phyloP scores from a whole-genome alignment of 352 stramenopile genomes.

The Pythium folliculosum region DNA sequence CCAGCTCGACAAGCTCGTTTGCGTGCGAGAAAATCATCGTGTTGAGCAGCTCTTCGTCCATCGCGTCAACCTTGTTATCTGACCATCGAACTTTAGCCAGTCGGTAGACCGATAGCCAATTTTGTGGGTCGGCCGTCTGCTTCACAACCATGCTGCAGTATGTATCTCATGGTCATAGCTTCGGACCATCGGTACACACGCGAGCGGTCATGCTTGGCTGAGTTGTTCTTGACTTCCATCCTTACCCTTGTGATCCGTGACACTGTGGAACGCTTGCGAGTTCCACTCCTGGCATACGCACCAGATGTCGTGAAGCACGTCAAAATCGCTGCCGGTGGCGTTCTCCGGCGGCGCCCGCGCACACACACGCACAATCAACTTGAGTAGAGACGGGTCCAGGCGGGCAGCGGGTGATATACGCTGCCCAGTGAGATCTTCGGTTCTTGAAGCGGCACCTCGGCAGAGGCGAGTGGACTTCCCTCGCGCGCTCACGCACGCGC shows the following conservation, averaged over 20 bases:
- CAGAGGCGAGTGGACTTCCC: not conserved
- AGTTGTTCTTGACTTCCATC: not conserved
- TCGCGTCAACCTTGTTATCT: not conserved
- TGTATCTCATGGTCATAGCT: not conserved
- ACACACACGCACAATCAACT: not conserved
- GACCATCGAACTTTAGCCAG: not conserved
- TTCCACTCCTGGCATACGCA: not conserved
- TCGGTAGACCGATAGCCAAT: not conserved
- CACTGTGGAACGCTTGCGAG: not conserved
- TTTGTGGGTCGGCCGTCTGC: not conserved
- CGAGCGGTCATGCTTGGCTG: not conserved
- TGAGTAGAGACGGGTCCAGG: not conserved
- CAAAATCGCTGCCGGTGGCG: not conserved
- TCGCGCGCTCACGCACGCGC: constrained; percentile 2
- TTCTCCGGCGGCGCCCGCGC: not conserved
- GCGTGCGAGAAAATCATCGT: not conserved
- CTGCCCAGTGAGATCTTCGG: not conserved
- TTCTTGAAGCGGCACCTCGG: not conserved
- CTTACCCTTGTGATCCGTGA: not conserved
- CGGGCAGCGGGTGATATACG: not conserved
- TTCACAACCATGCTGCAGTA: not conserved
- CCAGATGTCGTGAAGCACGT: constrained; percentile 2
- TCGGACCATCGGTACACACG: not conserved
- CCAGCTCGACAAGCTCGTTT: not conserved
- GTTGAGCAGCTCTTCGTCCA: not conserved